Evolutionary conservation across 176 grass and related monocot species (phyloP).

Genomic region (Tuctoria greenei): DNA sequence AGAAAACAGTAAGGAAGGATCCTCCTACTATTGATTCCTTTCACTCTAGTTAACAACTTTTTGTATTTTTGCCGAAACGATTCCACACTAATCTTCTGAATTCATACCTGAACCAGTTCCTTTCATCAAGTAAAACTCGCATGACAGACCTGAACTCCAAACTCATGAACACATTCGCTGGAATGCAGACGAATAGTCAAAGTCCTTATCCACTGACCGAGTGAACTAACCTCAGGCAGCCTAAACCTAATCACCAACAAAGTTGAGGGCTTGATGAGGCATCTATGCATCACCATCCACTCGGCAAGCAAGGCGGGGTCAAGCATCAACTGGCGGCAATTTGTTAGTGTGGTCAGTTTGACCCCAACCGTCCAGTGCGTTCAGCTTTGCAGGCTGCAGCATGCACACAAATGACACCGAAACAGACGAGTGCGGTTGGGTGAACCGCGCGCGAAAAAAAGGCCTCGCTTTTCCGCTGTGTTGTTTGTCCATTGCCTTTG

Average conservation of each 20-base stretch:
- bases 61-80: background rate
- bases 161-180: conserved; percentile 17
- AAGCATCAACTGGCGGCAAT: background rate
- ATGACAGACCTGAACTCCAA: conserved; percentile 3
- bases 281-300: background rate
- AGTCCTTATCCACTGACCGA: background rate
- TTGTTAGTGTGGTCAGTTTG: conserved; percentile 32
- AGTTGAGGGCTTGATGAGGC: background rate
- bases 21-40: no score
- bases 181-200: conserved; percentile 15
- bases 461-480: background rate
- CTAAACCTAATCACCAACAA: background rate
- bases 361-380: conserved; percentile 20
- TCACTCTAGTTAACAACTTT: no score
- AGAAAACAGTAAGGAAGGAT: no score
- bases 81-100: background rate
- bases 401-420: background rate
- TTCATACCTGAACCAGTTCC: background rate
- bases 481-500: conserved; percentile 34
- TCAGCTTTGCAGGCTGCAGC: conserved; percentile 21
- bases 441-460: conserved; percentile 4
- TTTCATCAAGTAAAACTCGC: no score
- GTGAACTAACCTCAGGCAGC: background rate
- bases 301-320: background rate
- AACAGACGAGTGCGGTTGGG: background rate